Evolutionary conservation across 805 yeast species (phyloP).

Genomic region (Kodamaea fukazawae): DNA sequence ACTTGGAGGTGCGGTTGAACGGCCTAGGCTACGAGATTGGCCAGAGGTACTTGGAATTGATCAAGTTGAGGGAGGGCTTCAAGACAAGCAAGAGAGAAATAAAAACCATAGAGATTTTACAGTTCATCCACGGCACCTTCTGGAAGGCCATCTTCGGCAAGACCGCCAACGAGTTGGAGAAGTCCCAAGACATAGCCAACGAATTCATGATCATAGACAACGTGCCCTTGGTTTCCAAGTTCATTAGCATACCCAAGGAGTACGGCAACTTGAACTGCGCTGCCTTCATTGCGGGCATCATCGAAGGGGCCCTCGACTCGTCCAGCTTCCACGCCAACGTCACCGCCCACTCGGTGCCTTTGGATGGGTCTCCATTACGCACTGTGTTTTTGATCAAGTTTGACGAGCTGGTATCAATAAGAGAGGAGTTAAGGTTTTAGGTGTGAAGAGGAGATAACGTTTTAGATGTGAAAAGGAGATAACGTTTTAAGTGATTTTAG

Average conservation of each 20-base stretch:
- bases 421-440: slow-evolving; percentile 49
- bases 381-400: slow-evolving; percentile 78
- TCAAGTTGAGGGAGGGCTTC: slow-evolving; percentile 63
- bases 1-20: slow-evolving; percentile 55
- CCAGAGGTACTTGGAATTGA: slow-evolving; percentile 63
- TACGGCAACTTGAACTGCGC: slow-evolving; percentile 74
- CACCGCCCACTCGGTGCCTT: slow-evolving; percentile 76
- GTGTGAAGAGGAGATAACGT: slow-evolving; percentile 25
- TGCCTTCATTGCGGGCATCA: slow-evolving; percentile 80
- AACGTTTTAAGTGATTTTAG: too few species aligned
- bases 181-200: slow-evolving; percentile 65
- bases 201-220: slow-evolving; percentile 79
- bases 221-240: slow-evolving; percentile 67
- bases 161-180: slow-evolving; percentile 72
- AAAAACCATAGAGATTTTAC: slow-evolving; percentile 62
- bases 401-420: slow-evolving; percentile 51
- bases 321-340: slow-evolving; percentile 72
- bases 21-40: slow-evolving; percentile 79
- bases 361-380: slow-evolving; percentile 54
- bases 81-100: slow-evolving; percentile 63
- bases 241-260: slow-evolving; percentile 75
- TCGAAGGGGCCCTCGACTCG: slow-evolving; percentile 78
- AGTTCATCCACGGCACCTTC: slow-evolving; percentile 66
- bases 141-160: slow-evolving; percentile 76
- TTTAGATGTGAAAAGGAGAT: slow-evolving; percentile 11